These are phyloP conservation scores for Karstenula rhodostoma DNA, from an alignment of 2,329 filamentous ascomycete species.

Conservation along the genomic window DNA sequence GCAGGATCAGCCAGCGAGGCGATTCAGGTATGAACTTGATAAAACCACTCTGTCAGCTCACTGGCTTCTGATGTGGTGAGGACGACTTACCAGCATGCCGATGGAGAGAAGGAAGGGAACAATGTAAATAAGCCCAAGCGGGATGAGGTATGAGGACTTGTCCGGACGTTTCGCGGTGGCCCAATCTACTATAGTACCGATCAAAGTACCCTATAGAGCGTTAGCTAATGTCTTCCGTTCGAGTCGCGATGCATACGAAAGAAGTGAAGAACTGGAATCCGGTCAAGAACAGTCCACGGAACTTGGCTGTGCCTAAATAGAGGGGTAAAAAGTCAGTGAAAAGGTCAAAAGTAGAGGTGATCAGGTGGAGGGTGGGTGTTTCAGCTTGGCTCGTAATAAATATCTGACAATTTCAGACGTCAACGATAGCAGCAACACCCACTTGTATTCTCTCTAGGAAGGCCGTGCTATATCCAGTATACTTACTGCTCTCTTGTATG, in stretches of 20 bases:
- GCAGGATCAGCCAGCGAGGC: constrained; percentile 44
- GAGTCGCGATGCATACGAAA: constrained; percentile 40
- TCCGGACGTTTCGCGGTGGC: constrained; percentile 49
- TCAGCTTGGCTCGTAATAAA: too few species aligned
- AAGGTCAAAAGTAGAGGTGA: too few species aligned
- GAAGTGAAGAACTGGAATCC: constrained; percentile 60
- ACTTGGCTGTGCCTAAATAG: too few species aligned
- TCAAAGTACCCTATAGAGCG: constrained; percentile 41
- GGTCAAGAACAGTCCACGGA: constrained; percentile 58
- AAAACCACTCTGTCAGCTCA: too few species aligned
- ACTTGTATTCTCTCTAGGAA: too few species aligned
- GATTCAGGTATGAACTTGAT: constrained; percentile 34
- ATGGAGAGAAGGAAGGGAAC: constrained; percentile 54
- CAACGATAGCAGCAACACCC: too few species aligned
- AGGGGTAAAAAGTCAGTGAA: too few species aligned
- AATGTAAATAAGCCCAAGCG: constrained; percentile 63
- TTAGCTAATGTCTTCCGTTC: constrained; percentile 11
- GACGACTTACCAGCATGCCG: constrained; percentile 29
- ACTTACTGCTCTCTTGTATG: constrained; percentile 60
- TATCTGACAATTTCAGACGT: too few species aligned
- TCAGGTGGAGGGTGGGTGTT: too few species aligned
- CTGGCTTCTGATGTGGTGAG: too few species aligned
- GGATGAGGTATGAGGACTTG: constrained; percentile 55
- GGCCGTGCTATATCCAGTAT: too few species aligned
- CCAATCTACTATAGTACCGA: constrained; percentile 63